These are phyloP conservation scores for Mycena maculata DNA, from an alignment of 768 basidiomycete species.

Conservation along the genomic window DNA sequence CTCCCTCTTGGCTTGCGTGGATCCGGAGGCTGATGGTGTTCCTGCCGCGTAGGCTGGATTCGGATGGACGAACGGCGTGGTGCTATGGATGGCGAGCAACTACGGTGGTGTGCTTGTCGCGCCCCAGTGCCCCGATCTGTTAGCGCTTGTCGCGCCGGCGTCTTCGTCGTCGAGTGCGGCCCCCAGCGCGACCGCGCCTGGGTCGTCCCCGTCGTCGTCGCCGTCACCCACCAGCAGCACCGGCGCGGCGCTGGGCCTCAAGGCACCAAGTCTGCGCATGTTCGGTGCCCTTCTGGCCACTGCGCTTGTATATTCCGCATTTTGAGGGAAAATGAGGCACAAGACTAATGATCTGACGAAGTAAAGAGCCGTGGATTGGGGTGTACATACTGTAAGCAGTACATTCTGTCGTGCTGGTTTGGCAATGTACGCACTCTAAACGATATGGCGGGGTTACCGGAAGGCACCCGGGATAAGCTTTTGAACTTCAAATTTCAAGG, in stretches of 20 bases:
- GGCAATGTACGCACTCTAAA: neutral
- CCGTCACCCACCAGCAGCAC: neutral
- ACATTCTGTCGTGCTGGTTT: neutral
- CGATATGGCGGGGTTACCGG: no score
- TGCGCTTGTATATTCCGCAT: neutral
- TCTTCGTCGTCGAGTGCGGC: neutral
- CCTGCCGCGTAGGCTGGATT: constrained; percentile 68
- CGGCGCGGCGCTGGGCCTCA: constrained; percentile 6
- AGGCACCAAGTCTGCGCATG: neutral
- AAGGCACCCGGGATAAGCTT: no score
- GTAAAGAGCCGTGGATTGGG: neutral
- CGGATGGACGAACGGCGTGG: constrained; percentile 90
- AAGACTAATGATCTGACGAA: neutral
- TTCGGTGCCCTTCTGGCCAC: constrained; percentile 1
- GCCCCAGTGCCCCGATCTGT: constrained; percentile 71
- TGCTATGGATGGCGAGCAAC: constrained; percentile 77
- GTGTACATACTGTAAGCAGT: neutral
- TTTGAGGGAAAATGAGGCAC: neutral
- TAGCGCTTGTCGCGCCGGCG: constrained; percentile 18
- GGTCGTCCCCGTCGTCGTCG: neutral
- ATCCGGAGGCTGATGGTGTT: constrained; percentile 4
- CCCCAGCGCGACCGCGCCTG: neutral
- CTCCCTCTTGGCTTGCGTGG: constrained; percentile 3
- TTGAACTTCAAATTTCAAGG: no score
- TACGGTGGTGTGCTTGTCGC: constrained; percentile 70